Percentiles rank a stretch among this genome's conserved stretches.
phyloP scores from a whole-genome alignment of 495 filamentous ascomycete species.

The Neurospora sp. region DNA sequence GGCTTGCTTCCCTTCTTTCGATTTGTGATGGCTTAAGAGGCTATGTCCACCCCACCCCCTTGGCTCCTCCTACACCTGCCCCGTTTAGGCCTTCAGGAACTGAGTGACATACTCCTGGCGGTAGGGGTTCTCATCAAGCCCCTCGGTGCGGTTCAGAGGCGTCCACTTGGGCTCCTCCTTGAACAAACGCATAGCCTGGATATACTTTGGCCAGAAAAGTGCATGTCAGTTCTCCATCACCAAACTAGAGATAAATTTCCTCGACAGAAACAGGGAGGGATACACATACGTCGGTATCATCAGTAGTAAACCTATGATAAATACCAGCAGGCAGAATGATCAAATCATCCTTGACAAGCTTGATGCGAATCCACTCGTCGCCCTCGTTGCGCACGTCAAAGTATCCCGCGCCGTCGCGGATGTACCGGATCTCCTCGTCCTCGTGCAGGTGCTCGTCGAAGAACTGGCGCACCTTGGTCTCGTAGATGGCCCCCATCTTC shows the following conservation, averaged over 20 bases:
- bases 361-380: conserved; percentile 78
- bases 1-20: not conserved
- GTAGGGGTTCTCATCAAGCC: conserved; percentile 68
- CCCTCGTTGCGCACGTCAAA: conserved; percentile 76
- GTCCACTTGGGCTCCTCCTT: conserved; percentile 99
- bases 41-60: not conserved
- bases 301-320: conserved; percentile 94
- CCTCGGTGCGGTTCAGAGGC: conserved; percentile 69
- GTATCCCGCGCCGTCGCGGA: conserved; percentile 79
- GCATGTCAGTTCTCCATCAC: not conserved
- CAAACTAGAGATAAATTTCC: too few relatives aligned
- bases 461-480: conserved; percentile 85
- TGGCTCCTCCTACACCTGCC: not conserved
- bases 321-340: conserved; percentile 93
- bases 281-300: conserved; percentile 65
- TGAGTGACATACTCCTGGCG: conserved; percentile 61
- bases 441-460: conserved; percentile 95
- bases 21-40: not conserved
- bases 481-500: conserved; percentile 76
- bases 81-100: conserved; percentile 15
- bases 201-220: conserved; percentile 42
- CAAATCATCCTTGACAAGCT: conserved; percentile 58
- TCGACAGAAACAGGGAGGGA: too few relatives aligned
- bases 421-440: conserved; percentile 98
- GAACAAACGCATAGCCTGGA: conserved; percentile 94